These are phyloP conservation scores for Pichia sp. DNA, from an alignment of 1,139 yeast genomes.

Conservation along the genomic window DNA sequence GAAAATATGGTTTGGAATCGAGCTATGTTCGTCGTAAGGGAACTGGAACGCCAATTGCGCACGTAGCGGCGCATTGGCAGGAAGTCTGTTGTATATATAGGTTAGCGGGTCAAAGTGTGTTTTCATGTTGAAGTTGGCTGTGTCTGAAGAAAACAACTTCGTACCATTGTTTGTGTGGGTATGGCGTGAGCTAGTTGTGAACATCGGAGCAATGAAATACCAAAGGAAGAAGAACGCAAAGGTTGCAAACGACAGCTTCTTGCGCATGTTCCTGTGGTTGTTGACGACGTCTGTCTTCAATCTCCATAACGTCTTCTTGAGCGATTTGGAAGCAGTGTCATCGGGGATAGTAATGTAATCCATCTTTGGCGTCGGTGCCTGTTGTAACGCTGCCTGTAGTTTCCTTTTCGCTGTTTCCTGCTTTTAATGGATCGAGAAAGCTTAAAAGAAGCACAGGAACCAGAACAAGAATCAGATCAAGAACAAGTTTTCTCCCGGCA, in stretches of 20 bases:
- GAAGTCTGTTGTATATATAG: constrained; percentile 7
- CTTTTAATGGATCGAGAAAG: not conserved
- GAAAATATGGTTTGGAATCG: constrained; percentile 61
- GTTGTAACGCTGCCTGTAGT: too few species aligned
- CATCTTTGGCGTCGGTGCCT: not conserved
- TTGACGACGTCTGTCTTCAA: not conserved
- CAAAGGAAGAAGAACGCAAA: not conserved
- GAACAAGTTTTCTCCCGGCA: not conserved
- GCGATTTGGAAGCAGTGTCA: not conserved
- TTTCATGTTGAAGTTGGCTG: constrained; percentile 11
- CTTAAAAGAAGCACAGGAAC: not conserved
- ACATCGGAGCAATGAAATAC: constrained; percentile 1
- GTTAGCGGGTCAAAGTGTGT: constrained; percentile 4
- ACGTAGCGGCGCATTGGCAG: constrained; percentile 39
- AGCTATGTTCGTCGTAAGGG: constrained; percentile 58
- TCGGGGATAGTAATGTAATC: constrained; percentile 4
- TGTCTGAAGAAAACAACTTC: not conserved
- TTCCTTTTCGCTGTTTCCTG: not conserved
- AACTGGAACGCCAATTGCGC: constrained; percentile 60
- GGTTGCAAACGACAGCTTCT: not conserved
- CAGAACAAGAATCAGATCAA: not conserved
- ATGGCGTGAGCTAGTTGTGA: not conserved
- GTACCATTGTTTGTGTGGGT: not conserved
- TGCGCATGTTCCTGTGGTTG: constrained; percentile 1
- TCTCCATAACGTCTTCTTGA: not conserved